These are phyloP conservation scores for Trichoderma arundinaceum DNA, from an alignment of 2,329 filamentous ascomycete species.

Conservation along the genomic window DNA sequence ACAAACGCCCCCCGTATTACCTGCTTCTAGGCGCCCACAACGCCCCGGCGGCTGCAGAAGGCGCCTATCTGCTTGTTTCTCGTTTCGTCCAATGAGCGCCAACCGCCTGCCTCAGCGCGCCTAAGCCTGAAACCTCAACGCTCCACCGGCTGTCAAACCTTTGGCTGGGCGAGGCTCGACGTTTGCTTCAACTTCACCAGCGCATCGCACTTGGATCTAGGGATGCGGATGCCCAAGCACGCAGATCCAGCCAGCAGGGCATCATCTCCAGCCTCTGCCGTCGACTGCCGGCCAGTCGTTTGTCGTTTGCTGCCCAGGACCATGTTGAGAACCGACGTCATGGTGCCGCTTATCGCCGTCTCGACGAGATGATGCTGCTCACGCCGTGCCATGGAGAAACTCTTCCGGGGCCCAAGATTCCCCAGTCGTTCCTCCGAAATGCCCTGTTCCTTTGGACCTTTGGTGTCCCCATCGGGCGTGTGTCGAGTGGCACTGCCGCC, in stretches of 20 bases:
- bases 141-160: conserved; percentile 28
- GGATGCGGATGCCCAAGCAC: not conserved
- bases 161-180: no score
- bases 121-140: conserved; percentile 38
- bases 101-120: conserved; percentile 35
- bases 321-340: conserved; percentile 1
- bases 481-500: conserved; percentile 34
- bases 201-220: not conserved
- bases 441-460: not conserved
- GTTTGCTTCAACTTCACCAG: not conserved
- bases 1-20: not conserved
- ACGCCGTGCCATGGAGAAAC: no score
- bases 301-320: conserved; percentile 6
- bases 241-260: not conserved
- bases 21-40: conserved; percentile 13
- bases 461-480: not conserved
- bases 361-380: no score
- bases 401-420: not conserved
- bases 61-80: conserved; percentile 4
- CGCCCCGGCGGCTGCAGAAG: conserved; percentile 13
- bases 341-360: no score
- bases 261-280: not conserved
- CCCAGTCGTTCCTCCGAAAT: conserved; percentile 8
- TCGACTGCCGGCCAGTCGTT: conserved; percentile 27
- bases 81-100: conserved; percentile 36